Evolutionary conservation across 139 green algal species (phyloP).

Genomic region (Chlamydomonas sp.): DNA sequence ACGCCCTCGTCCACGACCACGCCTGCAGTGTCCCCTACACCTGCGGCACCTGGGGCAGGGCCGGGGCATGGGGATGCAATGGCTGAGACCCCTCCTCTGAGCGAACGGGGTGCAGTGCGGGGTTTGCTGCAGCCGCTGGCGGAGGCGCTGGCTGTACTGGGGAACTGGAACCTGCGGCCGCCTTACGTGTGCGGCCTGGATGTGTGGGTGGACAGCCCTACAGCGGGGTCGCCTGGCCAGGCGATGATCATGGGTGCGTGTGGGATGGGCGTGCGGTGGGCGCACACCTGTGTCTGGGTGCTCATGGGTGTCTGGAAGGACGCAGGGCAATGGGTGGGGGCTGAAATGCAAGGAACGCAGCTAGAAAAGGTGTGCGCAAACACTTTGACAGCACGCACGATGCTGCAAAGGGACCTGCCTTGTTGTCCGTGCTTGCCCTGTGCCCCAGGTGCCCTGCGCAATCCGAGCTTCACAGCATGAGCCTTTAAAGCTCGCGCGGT

Average conservation of each 20-base stretch:
- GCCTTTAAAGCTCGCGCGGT: too few species aligned
- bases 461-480: too few species aligned
- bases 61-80: neutral
- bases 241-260: constrained; percentile 34
- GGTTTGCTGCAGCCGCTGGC: constrained; percentile 19
- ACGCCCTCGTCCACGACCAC: neutral
- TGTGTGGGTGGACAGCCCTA: constrained; percentile 31
- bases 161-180: neutral
- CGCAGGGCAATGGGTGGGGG: too few species aligned
- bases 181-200: constrained; percentile 31
- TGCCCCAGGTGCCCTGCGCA: too few species aligned
- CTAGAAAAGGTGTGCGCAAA: too few species aligned
- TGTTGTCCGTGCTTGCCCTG: too few species aligned
- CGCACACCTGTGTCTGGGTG: neutral
- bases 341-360: too few species aligned
- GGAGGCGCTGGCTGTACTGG: constrained; percentile 15
- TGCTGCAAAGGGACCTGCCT: too few species aligned
- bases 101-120: constrained; percentile 20
- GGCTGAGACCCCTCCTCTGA: neutral
- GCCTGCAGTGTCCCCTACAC: neutral
- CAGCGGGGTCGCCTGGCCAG: constrained; percentile 8
- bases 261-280: neutral
- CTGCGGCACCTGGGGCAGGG: neutral
- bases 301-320: neutral
- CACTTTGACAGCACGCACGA: too few species aligned